Evolutionary conservation across 192 early-diverging fungal genomes (phyloP).

Genomic region (Tieghemiomyces parasiticus): DNA sequence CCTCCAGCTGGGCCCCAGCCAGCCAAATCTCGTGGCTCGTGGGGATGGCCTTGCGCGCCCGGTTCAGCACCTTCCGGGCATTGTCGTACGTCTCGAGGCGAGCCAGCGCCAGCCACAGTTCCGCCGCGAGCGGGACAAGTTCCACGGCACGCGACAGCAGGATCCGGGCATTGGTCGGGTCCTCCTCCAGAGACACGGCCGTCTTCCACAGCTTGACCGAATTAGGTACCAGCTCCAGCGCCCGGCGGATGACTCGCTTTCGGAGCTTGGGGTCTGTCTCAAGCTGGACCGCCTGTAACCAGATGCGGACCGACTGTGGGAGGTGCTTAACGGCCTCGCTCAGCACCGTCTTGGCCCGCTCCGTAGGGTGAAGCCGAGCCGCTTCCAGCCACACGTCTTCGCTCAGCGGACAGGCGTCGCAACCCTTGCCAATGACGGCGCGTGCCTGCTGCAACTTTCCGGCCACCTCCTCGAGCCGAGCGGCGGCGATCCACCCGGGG

Average conservation of each 20-base stretch:
- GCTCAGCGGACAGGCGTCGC: constrained; percentile 81
- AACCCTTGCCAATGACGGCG: constrained; percentile 76
- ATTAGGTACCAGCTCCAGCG: constrained; percentile 86
- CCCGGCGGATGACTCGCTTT: constrained; percentile 72
- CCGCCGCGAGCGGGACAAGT: constrained; percentile 74
- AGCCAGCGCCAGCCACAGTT: constrained; percentile 93
- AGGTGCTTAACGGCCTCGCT: constrained; percentile 76
- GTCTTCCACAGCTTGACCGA: constrained; percentile 87
- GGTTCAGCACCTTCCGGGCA: constrained; percentile 81
- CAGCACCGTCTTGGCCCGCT: constrained; percentile 82
- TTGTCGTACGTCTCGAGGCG: constrained; percentile 79
- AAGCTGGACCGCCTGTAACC: constrained; percentile 74
- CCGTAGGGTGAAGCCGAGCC: constrained; percentile 68
- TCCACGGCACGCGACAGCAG: constrained; percentile 89
- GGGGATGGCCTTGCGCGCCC: constrained; percentile 67
- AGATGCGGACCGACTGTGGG: constrained; percentile 86
- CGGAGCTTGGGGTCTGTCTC: constrained; percentile 64
- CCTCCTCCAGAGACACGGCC: constrained; percentile 80
- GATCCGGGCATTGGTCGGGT: constrained; percentile 80
- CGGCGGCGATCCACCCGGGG: constrained; percentile 96
- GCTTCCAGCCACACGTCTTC: constrained; percentile 98
- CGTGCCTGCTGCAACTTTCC: constrained; percentile 71
- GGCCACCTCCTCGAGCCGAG: constrained; percentile 88
- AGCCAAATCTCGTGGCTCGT: constrained; percentile 94
- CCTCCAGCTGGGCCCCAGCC: constrained; percentile 79